phyloP scores from a whole-genome alignment of 495 filamentous ascomycete genomes.

The Podospora sp. region DNA sequence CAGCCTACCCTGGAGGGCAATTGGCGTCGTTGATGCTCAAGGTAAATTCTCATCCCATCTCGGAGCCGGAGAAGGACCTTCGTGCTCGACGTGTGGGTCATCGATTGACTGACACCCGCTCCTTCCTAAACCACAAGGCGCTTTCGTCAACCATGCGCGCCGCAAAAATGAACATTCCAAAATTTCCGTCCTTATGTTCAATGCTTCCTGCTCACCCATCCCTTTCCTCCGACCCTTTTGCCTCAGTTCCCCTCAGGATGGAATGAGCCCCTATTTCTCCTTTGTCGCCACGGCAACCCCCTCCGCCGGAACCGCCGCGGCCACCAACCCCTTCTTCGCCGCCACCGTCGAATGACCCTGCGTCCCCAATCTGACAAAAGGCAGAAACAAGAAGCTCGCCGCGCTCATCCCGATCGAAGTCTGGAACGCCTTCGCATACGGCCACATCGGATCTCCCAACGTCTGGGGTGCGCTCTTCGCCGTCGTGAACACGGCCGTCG shows the following conservation, averaged over 20 bases:
- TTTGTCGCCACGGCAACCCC: background rate
- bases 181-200: no score
- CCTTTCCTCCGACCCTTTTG: no score
- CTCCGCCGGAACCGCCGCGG: background rate
- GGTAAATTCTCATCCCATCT: background rate
- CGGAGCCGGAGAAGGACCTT: background rate
- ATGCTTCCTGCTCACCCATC: no score
- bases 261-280: background rate
- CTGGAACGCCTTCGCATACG: conserved; percentile 54
- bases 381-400: conserved; percentile 42
- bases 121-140: background rate
- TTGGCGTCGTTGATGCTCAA: background rate
- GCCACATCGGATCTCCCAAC: conserved; percentile 40
- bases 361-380: conserved; percentile 48
- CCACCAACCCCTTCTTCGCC: background rate
- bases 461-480: conserved; percentile 35
- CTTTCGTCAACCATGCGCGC: no score
- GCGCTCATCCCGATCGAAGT: conserved; percentile 59
- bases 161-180: no score
- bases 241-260: background rate
- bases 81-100: background rate
- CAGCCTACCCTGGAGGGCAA: no score
- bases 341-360: conserved; percentile 40
- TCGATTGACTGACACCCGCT: background rate
- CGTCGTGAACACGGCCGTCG: conserved; percentile 53